Evolutionary conservation across 495 filamentous ascomycete species (phyloP).

Genomic region (Bacidia rubella): DNA sequence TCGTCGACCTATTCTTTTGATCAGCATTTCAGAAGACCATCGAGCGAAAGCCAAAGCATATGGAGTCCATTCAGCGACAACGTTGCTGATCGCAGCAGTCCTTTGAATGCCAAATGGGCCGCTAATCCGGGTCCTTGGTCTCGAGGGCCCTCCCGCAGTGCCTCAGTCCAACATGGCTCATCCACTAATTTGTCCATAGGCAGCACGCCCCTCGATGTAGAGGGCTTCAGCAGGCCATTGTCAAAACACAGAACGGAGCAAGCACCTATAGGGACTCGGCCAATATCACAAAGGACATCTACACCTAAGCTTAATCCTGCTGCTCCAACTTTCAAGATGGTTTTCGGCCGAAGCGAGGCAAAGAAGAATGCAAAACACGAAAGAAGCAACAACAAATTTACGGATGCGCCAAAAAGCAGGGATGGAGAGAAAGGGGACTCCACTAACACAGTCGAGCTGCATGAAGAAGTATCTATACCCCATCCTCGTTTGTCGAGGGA

Average conservation of each 20-base stretch:
- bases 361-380: constrained; percentile 29
- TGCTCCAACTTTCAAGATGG: constrained; percentile 43
- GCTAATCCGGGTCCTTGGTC: constrained; percentile 40
- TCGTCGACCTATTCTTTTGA: constrained; percentile 70
- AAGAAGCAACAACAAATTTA: constrained; percentile 23
- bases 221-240: constrained; percentile 31
- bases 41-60: constrained; percentile 60
- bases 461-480: constrained; percentile 41
- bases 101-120: constrained; percentile 46
- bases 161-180: constrained; percentile 43
- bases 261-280: constrained; percentile 41
- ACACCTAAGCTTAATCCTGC: constrained; percentile 49
- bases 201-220: constrained; percentile 32
- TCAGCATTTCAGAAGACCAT: constrained; percentile 56
- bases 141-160: constrained; percentile 38
- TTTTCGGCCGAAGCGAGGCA: constrained; percentile 33
- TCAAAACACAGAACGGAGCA: constrained; percentile 36
- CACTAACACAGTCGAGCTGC: constrained; percentile 26
- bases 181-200: constrained; percentile 39
- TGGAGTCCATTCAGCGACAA: constrained; percentile 44
- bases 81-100: constrained; percentile 35
- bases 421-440: constrained; percentile 15
- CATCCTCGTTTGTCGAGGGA: constrained; percentile 51
- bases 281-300: constrained; percentile 38
- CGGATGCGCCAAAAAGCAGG: constrained; percentile 20